Percentiles rank a stretch among this genome's conserved stretches.
These are phyloP conservation scores for Leptographium procerum DNA, from an alignment of 2,329 filamentous ascomycete species.

Conservation along the genomic window DNA sequence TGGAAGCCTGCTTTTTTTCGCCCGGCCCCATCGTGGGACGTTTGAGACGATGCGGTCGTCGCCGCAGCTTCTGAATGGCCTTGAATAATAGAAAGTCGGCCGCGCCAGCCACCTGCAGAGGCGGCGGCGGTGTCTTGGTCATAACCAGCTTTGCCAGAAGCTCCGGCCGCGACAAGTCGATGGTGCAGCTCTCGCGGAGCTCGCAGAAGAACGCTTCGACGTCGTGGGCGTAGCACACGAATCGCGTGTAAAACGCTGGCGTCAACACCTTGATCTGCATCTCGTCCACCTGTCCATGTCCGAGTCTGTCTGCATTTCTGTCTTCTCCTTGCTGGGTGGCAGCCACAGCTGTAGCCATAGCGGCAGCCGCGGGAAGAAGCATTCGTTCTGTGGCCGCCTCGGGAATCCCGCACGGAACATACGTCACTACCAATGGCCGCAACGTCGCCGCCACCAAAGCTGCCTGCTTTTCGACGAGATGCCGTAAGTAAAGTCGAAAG, in stretches of 20 bases:
- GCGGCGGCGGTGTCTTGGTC: conserved; percentile 23
- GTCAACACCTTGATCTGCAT: conserved; percentile 49
- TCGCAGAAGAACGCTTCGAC: conserved; percentile 52
- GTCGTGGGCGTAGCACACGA: conserved; percentile 51
- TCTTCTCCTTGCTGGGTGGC: no score
- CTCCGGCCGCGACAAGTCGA: conserved; percentile 44
- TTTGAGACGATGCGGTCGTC: conserved; percentile 28
- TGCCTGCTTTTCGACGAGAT: conserved; percentile 34
- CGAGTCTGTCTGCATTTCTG: no score
- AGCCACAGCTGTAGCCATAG: no score
- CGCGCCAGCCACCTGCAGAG: conserved; percentile 22
- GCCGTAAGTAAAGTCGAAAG: conserved; percentile 35
- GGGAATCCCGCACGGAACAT: conserved; percentile 38
- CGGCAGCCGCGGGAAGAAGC: conserved; percentile 18
- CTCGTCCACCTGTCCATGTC: conserved; percentile 17
- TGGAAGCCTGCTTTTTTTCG: background rate
- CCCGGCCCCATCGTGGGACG: conserved; percentile 23
- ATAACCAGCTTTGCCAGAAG: conserved; percentile 35
- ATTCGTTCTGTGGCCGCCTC: conserved; percentile 26
- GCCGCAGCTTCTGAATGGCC: conserved; percentile 31
- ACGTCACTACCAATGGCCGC: conserved; percentile 33
- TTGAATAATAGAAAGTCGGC: conserved; percentile 31
- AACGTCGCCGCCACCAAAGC: background rate
- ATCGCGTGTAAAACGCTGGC: conserved; percentile 55
- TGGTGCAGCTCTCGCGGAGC: conserved; percentile 44